phyloP scores from a whole-genome alignment of 306 rosid genomes.

The Cucurbita moschata region DNA sequence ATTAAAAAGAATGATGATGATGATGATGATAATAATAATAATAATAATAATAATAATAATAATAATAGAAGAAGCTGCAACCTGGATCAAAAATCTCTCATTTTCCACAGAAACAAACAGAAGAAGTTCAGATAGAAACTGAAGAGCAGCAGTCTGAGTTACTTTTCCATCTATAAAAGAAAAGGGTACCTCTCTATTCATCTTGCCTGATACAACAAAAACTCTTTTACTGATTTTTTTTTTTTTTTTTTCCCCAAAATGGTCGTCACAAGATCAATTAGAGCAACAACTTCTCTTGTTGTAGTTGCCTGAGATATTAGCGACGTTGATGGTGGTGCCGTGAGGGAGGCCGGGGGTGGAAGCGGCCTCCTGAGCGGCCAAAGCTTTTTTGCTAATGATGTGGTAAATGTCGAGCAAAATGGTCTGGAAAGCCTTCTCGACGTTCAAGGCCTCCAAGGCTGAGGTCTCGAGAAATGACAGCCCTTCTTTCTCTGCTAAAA shows the following conservation, averaged over 20 bases:
- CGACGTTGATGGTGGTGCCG: constrained; percentile 48
- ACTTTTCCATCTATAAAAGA: background rate
- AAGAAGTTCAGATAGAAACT: background rate
- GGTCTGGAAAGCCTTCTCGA: constrained; percentile 64
- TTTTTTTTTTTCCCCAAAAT: background rate
- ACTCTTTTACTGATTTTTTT: background rate
- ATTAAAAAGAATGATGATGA: background rate
- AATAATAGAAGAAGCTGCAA: background rate
- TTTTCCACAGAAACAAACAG: constrained; percentile 2
- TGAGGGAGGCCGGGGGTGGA: constrained; percentile 39
- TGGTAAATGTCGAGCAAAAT: constrained; percentile 54
- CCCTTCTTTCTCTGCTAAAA: constrained; percentile 45
- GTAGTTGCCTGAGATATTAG: constrained; percentile 23
- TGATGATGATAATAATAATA: background rate
- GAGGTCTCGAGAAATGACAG: constrained; percentile 56
- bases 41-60: background rate
- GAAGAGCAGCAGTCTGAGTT: constrained; percentile 2
- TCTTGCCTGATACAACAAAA: background rate
- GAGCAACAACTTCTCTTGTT: constrained; percentile 46
- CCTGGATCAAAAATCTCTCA: constrained; percentile 3
- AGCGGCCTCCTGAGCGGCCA: constrained; percentile 54
- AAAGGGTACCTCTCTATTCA: constrained; percentile 1
- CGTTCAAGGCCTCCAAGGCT: constrained; percentile 49
- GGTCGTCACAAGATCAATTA: constrained; percentile 15
- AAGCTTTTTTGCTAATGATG: constrained; percentile 50